Evolutionary conservation across 2,329 filamentous ascomycete species (phyloP), one percentile per base, ranked within the genome.

Genomic region (Curvularia spicifera): DNA sequence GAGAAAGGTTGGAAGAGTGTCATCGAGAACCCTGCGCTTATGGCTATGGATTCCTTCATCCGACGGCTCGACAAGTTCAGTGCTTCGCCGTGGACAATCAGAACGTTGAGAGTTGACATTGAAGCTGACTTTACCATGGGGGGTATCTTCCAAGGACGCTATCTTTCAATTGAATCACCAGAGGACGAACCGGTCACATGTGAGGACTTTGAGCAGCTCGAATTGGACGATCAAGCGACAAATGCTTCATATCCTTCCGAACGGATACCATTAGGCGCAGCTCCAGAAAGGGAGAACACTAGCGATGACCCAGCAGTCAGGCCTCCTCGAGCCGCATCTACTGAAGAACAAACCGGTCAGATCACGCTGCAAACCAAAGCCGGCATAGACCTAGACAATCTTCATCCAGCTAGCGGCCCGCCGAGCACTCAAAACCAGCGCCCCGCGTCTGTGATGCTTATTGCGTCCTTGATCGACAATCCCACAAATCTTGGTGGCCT

Each of bases 351-450:
- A 4, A 20, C 49, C 9, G 54, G 57, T 12, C 55, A 68, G 18
- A 58, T 66, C 0, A 76, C 80, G n/a, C 77, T 83, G 31, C 83
- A 84, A 71, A 84, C 82, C 5, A 84, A 84, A 73, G 78, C 77
- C n/a, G 80, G 80, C 68, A 79, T 81, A 65, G 74, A 70, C 58
- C 67, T 67, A 51, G 72, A 59, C 56, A 76, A 62, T 22, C 70
- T 72, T 26, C 61, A 72, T 45, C 66, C 67, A 5, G 15, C 57
- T 18, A 33, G 44, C 9, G 64, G 57, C 40, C 65, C 63, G 49
- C 71, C 66, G 18, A 61, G 58, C 54, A 37, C 57, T 10, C 61
- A 68, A 47, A 58, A 58, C 18, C 66, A 59, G 37, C 70, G 67
- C 8, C 69, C 68, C 26, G 71, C 71, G 22, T 71, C 75, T 26